Conservation (phyloP, 345 rosid genomes). For the Pistacia atlantica region DNA sequence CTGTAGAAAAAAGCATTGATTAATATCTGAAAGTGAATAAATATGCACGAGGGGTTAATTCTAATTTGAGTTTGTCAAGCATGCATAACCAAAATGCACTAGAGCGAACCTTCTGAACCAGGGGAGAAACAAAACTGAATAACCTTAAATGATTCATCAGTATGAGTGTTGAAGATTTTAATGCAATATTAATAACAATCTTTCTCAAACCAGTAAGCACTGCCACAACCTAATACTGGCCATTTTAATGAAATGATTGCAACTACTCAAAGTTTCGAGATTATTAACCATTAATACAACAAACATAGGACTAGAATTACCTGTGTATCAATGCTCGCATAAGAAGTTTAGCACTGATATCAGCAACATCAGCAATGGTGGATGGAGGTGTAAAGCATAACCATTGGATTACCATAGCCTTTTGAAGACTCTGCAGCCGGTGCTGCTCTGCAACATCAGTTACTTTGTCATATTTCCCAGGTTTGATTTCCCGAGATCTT, state of each 20-base stretch:
- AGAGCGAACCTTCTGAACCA: no score
- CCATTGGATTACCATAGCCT: conserved; percentile 94
- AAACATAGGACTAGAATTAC: conserved; percentile 35
- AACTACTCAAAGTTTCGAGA: background rate
- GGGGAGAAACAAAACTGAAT: no score
- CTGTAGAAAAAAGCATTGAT: conserved; percentile 30
- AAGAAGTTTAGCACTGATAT: conserved; percentile 61
- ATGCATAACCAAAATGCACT: no score
- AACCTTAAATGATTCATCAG: no score
- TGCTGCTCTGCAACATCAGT: conserved; percentile 93
- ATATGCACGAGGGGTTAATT: no score
- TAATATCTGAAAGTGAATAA: no score
- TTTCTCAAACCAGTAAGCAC: no score
- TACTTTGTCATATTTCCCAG: conserved; percentile 72
- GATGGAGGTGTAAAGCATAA: conserved; percentile 98
- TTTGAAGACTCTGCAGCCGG: conserved; percentile 83
- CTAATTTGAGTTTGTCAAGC: no score
- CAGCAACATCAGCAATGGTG: conserved; percentile 67
- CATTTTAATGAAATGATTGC: no score
- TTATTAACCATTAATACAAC: background rate
- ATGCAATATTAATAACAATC: no score
- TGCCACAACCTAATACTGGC: no score
- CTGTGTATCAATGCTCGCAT: conserved; percentile 46
- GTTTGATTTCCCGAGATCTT: conserved; percentile 86
- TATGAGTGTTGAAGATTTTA: no score